phyloP scores from a whole-genome alignment of 1,284 basidiomycete genomes.

The Pseudozyma flocculosa region DNA sequence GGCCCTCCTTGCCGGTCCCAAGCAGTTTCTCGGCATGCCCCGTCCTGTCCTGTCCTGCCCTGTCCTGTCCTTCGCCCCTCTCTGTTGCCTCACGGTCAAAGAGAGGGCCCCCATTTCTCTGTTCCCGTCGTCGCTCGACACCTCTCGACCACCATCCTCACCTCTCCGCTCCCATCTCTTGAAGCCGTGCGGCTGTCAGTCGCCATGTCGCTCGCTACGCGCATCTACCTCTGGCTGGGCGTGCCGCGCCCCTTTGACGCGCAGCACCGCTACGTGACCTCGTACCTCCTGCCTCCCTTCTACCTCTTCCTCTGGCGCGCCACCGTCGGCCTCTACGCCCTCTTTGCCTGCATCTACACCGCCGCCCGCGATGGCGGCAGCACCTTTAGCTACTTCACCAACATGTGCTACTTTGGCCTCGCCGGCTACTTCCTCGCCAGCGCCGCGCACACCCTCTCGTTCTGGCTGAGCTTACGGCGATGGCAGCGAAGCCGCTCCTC shows the following conservation, averaged over 20 bases:
- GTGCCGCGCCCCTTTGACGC: constrained; percentile 64
- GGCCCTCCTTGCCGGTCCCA: no score
- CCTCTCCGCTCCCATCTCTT: background rate
- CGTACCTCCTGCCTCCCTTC: constrained; percentile 63
- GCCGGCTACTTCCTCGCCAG: constrained; percentile 22
- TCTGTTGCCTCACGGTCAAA: no score
- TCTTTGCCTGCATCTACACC: constrained; percentile 62
- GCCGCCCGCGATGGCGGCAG: constrained; percentile 45
- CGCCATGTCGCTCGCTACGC: background rate
- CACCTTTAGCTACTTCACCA: constrained; percentile 33
- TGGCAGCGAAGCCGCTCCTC: no score
- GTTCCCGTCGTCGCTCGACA: no score
- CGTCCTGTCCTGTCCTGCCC: no score
- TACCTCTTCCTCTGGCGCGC: constrained; percentile 63
- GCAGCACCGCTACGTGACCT: constrained; percentile 65
- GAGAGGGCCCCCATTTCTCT: no score
- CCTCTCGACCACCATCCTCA: background rate
- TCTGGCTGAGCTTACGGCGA: constrained; percentile 6
- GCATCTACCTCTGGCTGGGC: constrained; percentile 48
- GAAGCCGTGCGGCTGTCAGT: no score
- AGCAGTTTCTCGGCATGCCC: no score
- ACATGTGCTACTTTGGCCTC: constrained; percentile 30
- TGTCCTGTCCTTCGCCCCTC: no score
- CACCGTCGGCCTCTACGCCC: constrained; percentile 64
- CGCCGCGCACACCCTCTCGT: constrained; percentile 26